These are phyloP conservation scores for Eutrema heterophyllum DNA, from an alignment of 345 rosid species.

Conservation along the genomic window DNA sequence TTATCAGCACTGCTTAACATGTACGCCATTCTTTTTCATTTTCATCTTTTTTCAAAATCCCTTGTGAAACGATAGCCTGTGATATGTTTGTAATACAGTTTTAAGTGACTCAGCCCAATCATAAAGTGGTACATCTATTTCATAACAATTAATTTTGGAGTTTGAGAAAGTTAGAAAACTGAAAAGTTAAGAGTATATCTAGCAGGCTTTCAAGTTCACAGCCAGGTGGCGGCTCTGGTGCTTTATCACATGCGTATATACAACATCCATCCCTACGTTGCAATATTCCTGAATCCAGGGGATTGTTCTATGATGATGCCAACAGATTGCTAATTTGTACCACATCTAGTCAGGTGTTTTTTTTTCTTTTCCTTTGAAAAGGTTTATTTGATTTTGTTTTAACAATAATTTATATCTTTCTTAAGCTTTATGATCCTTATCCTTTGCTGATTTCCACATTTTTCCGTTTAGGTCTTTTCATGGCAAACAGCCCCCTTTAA, in stretches of 20 bases:
- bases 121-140: not conserved
- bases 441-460: conserved; percentile 1
- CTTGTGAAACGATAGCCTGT: not conserved
- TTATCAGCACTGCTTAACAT: conserved; percentile 10
- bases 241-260: conserved; percentile 78
- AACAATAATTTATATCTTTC: not conserved
- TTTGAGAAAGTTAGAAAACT: conserved; percentile 19
- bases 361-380: conserved; percentile 12
- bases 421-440: conserved; percentile 5
- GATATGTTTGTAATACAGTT: not conserved
- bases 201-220: conserved; percentile 68
- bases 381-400: not conserved
- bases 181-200: conserved; percentile 38
- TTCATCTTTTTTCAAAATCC: not conserved
- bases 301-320: conserved; percentile 90
- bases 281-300: conserved; percentile 61
- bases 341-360: conserved; percentile 58
- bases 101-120: not conserved
- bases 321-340: conserved; percentile 62
- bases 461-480: conserved; percentile 53
- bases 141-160: not conserved
- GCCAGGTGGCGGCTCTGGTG: conserved; percentile 53
- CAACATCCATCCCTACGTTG: conserved; percentile 66
- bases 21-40: not conserved
- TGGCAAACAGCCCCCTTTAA: conserved; percentile 78